Percentiles rank a stretch among this genome's conserved stretches.
phyloP scores from a whole-genome alignment of 2,329 filamentous ascomycete species.

The Microdochium nivale region DNA sequence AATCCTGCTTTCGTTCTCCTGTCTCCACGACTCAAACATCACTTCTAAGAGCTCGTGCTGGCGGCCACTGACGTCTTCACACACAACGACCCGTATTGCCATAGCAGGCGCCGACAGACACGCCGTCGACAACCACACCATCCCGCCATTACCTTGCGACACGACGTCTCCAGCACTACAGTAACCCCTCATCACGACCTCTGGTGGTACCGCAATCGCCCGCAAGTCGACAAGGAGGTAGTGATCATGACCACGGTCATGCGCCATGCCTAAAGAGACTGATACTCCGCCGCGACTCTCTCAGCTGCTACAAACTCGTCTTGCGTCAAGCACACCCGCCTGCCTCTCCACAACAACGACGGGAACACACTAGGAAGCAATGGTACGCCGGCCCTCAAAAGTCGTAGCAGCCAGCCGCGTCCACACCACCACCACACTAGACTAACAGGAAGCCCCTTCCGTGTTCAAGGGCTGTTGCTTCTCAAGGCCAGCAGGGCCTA shows the following conservation, averaged over 20 bases:
- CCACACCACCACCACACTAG: too few species aligned
- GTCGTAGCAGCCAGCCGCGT: too few species aligned
- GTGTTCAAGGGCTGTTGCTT: slow-evolving; percentile 48
- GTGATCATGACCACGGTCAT: background rate
- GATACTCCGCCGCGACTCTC: background rate
- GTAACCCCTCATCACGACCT: background rate
- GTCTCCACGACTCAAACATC: background rate
- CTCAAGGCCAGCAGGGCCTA: slow-evolving; percentile 41
- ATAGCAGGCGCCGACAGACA: too few species aligned
- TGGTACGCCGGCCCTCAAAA: too few species aligned
- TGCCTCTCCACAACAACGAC: too few species aligned
- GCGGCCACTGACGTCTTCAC: too few species aligned
- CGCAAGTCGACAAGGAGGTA: background rate
- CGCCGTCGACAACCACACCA: too few species aligned
- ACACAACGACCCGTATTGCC: too few species aligned
- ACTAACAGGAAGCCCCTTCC: background rate
- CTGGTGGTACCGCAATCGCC: background rate
- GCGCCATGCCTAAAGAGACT: background rate
- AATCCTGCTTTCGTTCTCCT: background rate
- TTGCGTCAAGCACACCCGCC: too few species aligned
- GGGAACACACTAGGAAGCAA: too few species aligned
- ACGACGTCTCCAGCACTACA: too few species aligned
- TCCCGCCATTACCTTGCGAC: too few species aligned
- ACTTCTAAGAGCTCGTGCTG: background rate
- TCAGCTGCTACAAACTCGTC: background rate